A percentile compares a stretch with the other conserved stretches of the same genome.
These are phyloP conservation scores for Obelidium mucronatum DNA, from an alignment of 192 early-diverging fungal species.

Conservation along the genomic window DNA sequence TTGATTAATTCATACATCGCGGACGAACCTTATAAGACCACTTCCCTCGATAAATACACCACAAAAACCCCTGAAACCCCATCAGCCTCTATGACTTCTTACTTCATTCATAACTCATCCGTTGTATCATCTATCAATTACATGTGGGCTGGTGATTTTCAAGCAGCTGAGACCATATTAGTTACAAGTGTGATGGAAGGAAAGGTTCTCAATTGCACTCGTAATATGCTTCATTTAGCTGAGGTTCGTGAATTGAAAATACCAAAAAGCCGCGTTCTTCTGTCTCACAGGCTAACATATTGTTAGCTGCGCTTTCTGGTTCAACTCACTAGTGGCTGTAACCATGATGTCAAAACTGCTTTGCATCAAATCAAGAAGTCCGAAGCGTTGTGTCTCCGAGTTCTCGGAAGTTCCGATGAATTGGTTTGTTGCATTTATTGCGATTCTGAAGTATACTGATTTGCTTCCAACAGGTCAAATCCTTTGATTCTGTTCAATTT, in stretches of 20 bases:
- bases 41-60: too few relatives aligned
- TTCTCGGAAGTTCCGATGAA: constrained; percentile 5
- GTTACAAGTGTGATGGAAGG: background rate
- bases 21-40: too few relatives aligned
- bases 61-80: too few relatives aligned
- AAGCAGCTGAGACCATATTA: background rate
- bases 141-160: constrained; percentile 22
- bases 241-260: background rate
- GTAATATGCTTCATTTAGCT: background rate
- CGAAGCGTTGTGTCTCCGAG: background rate
- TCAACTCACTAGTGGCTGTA: background rate
- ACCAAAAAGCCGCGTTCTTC: background rate
- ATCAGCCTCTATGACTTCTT: too few relatives aligned
- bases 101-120: background rate
- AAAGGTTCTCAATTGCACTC: background rate
- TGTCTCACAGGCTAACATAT: background rate
- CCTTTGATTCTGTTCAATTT: background rate
- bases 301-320: constrained; percentile 10
- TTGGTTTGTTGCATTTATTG: background rate
- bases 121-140: background rate
- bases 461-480: background rate
- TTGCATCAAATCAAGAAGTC: constrained; percentile 9
- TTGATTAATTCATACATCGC: too few relatives aligned
- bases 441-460: background rate
- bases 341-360: background rate